Evolutionary conservation across 768 basidiomycete genomes (phyloP), one percentile per base, ranked within the genome.

Genomic region (Termitomyces sp.): DNA sequence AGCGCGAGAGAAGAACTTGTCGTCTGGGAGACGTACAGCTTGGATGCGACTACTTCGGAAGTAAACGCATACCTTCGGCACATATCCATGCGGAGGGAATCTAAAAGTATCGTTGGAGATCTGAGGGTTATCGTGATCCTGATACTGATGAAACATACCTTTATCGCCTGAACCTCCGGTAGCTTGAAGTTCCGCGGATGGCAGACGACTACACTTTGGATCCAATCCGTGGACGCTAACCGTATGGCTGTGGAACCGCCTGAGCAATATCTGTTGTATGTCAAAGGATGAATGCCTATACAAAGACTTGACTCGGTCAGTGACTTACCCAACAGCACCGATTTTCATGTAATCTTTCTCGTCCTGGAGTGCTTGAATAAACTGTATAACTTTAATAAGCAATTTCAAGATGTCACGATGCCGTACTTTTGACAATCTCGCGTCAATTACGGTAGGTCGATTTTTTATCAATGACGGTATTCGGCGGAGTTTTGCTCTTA

Each of bases 321-420:
- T 36, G 26, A 39, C 68, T 2, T 64, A 78, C 77, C 77, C 78
- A 41, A 80, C 73, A 10, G 72, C 71, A 15, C 78, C 78, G 44
- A 80, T 63, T 44, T 73, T 77, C 47, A 72, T 66, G 46, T 80
- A 80, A 49, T 73, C 67, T 61, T 75, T 78, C 60, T 72, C 67
- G 29, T 67, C 69, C 49, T 72, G 71, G 13, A 79, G 45, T 45
- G 71, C 67, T 16, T 62, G 49, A 33, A 78, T 71, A 55, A 78
- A 73, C 77, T 80, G 48, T 8, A 22, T 22, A 33, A n/a, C 20
- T 45, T 22, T 33, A 18, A 50, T 42, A 47, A 45, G 28, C 24
- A 48, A 58, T n/a, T 49, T 5, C 18, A 42, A 4, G 16, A 34
- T 58, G 31, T 42, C 64, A 37, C 29, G 63, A 53, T 45, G 3